These are phyloP conservation scores for Amphicarpaea edgeworthii DNA, from an alignment of 306 rosid genomes.

Conservation along the genomic window DNA sequence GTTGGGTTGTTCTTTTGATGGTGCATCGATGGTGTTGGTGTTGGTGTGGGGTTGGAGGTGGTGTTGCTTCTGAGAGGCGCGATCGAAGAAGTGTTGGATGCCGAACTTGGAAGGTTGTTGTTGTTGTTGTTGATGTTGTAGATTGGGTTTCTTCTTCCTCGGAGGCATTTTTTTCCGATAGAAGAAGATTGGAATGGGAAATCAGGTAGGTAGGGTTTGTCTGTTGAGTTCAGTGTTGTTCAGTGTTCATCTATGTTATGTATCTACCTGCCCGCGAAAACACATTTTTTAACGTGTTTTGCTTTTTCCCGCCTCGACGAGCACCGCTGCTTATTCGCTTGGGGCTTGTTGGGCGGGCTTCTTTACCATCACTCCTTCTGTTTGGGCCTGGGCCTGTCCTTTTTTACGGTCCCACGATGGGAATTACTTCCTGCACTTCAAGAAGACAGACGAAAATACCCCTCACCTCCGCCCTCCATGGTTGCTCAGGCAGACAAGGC, in stretches of 20 bases:
- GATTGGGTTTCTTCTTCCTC: conserved; percentile 70
- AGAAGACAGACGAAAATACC: too few relatives aligned
- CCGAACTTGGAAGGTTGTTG: conserved; percentile 71
- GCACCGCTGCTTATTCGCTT: too few relatives aligned
- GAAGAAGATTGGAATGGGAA: not conserved
- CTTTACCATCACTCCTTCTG: too few relatives aligned
- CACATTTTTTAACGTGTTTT: not conserved
- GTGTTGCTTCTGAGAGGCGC: conserved; percentile 65
- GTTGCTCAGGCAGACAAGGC: too few relatives aligned
- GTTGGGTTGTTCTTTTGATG: not conserved
- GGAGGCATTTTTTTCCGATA: conserved; percentile 64
- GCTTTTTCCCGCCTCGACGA: conserved; percentile 21
- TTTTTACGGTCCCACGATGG: too few relatives aligned
- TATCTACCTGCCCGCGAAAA: not conserved
- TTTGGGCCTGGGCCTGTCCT: too few relatives aligned
- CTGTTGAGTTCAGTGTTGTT: too few relatives aligned
- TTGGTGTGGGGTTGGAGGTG: not conserved
- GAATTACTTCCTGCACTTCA: too few relatives aligned
- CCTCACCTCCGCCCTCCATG: too few relatives aligned
- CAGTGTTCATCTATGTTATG: too few relatives aligned
- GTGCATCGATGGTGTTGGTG: not conserved
- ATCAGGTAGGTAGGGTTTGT: not conserved
- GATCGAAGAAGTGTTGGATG: conserved; percentile 89
- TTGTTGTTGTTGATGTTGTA: conserved; percentile 47
- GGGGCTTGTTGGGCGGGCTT: too few relatives aligned